Evolutionary conservation across 768 basidiomycete species (phyloP), one percentile per base, ranked within the genome.

Genomic region (Megacollybia marginata): DNA sequence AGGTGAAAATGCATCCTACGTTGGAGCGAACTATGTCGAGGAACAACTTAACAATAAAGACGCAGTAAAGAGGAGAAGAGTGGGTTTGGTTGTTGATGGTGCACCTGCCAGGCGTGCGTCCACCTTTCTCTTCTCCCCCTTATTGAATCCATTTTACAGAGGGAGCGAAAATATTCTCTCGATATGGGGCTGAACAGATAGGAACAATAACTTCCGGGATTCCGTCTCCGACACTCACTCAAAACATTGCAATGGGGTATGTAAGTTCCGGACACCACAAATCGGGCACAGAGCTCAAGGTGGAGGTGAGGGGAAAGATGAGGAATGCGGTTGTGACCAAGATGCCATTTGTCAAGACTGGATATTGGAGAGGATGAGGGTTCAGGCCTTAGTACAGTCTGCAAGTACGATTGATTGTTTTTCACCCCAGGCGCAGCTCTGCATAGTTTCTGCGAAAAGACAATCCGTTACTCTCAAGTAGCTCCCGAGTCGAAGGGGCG

Each of bases 161-260:
- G 68, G 89, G 90, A 9, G 87, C 88, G 12, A 80, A 80, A 56
- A 82, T 95, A 19, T 79, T 82, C 55, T 69, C 74, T 5, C 76
- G 79, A 1, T 71, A 28, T 28, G 23, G 72, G 15, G 62, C 69
- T 10, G 78, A 87, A 48, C 67, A 69, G 33, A 88, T 62, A 80
- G 91, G 92, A 33, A 62, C 67, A 11, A 79, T 98, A 43, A 99
- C 94, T 0, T 97, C 93, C 1, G 96, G 95, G 43, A 96, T 98
- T 54, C 96, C 96, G 12, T 92, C 92, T 0, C 95, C 94, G 0
- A 86, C 91, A 1, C 71, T 92, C 3, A 81, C 80, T 1, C 84
- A 85, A 64, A 97, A 99, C 65, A 91, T 98, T 57, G 92, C 94
- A 1, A 98, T 98, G 95, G 95, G 83, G 1, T 98, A 98, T 59